Evolutionary conservation across 2,329 filamentous ascomycete genomes (phyloP), one percentile per base, ranked within the genome.

Genomic region (Fusarium graminum): DNA sequence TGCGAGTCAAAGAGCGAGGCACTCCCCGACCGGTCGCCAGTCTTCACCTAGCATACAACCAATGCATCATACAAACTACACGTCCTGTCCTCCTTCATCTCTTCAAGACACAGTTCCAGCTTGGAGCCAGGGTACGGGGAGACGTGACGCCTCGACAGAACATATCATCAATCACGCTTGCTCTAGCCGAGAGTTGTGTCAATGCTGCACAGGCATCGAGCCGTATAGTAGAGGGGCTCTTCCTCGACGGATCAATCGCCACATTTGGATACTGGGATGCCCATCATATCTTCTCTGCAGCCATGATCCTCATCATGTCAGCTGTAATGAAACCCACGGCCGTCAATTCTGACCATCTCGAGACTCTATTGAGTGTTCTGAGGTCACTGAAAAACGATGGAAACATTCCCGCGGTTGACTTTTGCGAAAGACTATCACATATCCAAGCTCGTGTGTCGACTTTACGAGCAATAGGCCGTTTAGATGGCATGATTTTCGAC

Each of bases 21-120:
- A 74, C 72, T 1, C 72, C 69, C 0, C 43, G 73, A 0, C 65
- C 73, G 0, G 73, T 73, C 0, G 71, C 71, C 1, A 75, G 74
- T 19, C 68, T 75, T 1, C 73, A 75, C 25, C 70, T 76, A 0
- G 74, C 74, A 2, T 76, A 76, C 51, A 74, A 74, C 12, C 75
- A 78, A n/a, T 77, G 74, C 53, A 76, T 78, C 16, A 77, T 77
- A 34, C 76, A 75, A 46, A 77, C 76, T 0, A 77, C 76, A 0
- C 71, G 76, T 0, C 76, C 76, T 0, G 70, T 78, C 1, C 52
- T 78, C 0, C 52, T 78, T 0, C 70, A 77, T 1, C 70, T 78
- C 0, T 76, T 78, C 29, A 76, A 75, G 6, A 59, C 72, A 0
- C 73, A 76, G 22, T 74, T 74, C 1, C 72, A 72, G 10, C 54